Conservation (phyloP, 345 rosid species). For the Eucalyptus melliodora region DNA sequence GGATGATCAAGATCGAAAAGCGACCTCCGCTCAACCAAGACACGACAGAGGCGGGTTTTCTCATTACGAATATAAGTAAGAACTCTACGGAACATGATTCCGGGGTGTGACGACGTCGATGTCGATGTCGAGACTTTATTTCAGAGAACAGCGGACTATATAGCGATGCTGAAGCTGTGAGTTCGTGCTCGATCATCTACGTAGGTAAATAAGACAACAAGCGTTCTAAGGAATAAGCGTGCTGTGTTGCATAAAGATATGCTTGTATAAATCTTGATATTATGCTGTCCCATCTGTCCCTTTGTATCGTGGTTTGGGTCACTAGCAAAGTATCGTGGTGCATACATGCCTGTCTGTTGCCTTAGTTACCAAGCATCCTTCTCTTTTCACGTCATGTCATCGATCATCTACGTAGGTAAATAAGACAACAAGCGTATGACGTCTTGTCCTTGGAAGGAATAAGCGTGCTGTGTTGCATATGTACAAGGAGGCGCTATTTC, state of each 20-base stretch:
- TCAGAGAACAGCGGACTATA: not conserved
- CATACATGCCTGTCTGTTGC: not conserved
- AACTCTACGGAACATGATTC: not conserved
- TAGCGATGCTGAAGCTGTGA: not conserved
- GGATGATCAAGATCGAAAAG: not conserved
- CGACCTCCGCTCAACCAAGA: not conserved
- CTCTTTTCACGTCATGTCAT: not conserved
- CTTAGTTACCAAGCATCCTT: not conserved
- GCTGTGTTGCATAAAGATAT: no score
- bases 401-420: not conserved
- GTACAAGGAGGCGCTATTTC: not conserved
- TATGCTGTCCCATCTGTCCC: not conserved
- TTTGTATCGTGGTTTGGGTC: not conserved
- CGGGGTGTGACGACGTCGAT: not conserved
- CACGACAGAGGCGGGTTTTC: not conserved
- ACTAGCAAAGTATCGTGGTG: not conserved
- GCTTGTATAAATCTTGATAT: not conserved
- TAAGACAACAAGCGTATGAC: not conserved
- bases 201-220: no score
- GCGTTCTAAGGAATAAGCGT: no score
- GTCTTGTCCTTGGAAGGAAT: not conserved
- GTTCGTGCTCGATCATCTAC: no score
- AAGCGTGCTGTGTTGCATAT: not conserved
- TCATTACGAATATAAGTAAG: not conserved
- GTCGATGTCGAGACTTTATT: not conserved